phyloP scores from a whole-genome alignment of 345 rosid genomes.

The Adansonia digitata region DNA sequence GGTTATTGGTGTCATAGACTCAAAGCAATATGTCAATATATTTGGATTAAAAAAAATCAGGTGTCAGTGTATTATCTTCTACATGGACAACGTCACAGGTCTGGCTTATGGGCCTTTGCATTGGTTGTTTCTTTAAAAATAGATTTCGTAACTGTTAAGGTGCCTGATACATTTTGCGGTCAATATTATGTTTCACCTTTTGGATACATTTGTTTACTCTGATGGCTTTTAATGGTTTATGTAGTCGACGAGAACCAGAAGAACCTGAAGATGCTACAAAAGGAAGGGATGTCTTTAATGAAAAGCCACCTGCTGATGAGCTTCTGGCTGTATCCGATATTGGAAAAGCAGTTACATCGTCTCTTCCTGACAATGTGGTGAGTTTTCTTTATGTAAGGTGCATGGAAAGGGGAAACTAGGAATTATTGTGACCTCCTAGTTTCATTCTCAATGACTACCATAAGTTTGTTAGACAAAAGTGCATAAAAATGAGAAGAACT shows the following conservation, averaged over 20 bases:
- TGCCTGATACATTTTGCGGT: not conserved
- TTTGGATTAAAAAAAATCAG: not conserved
- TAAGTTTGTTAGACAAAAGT: not conserved
- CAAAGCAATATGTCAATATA: not conserved
- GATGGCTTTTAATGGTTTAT: conserved; percentile 11
- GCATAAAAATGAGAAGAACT: not conserved
- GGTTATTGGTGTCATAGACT: not conserved
- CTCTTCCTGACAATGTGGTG: conserved; percentile 94
- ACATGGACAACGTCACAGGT: not conserved
- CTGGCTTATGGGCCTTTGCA: not conserved
- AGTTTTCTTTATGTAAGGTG: conserved; percentile 26
- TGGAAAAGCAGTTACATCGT: conserved; percentile 84
- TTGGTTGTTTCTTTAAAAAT: not conserved
- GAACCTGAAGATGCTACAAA: conserved; percentile 95
- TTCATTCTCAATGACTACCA: not conserved
- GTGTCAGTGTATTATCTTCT: not conserved
- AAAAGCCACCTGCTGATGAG: conserved; percentile 97
- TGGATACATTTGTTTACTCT: conserved; percentile 2
- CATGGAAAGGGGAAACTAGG: not conserved
- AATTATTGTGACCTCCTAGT: not conserved
- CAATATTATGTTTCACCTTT: not conserved
- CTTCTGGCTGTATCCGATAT: conserved; percentile 90
- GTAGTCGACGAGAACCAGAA: conserved; percentile 92
- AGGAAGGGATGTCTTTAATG: conserved; percentile 93
- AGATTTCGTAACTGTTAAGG: not conserved